A percentile compares a stretch with the other conserved stretches of the same genome.
phyloP scores from a whole-genome alignment of 495 filamentous ascomycete species.

The Aspergillus homomorphus region DNA sequence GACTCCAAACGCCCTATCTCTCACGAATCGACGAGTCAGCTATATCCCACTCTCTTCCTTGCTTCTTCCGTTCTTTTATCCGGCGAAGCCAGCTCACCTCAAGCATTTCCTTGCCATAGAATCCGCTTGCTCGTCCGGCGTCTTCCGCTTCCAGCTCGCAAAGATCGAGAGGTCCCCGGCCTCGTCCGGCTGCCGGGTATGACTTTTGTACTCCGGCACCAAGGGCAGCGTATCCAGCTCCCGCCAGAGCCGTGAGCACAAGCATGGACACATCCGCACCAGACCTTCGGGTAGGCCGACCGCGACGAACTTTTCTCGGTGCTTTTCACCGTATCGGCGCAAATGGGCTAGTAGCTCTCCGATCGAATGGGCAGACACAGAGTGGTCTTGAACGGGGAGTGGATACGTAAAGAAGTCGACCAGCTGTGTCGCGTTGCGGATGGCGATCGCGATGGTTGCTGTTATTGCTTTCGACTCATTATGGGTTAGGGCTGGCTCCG shows the following conservation, averaged over 20 bases:
- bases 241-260: slow-evolving; percentile 8
- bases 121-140: slow-evolving; percentile 13
- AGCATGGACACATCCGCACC: slow-evolving; percentile 4
- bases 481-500: not conserved
- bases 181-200: not conserved
- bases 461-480: too few species aligned
- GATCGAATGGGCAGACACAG: not conserved
- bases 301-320: slow-evolving; percentile 8
- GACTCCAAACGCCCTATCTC: slow-evolving; percentile 14
- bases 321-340: not conserved
- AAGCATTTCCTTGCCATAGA: slow-evolving; percentile 15
- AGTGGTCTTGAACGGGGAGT: not conserved
- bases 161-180: slow-evolving; percentile 10
- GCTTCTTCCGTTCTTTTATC: too few species aligned
- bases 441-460: slow-evolving; percentile 1
- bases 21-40: not conserved
- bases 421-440: slow-evolving; percentile 8
- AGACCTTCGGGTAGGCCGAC: slow-evolving; percentile 3
- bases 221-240: slow-evolving; percentile 12
- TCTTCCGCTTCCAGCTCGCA: slow-evolving; percentile 9
- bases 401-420: slow-evolving; percentile 8
- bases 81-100: not conserved
- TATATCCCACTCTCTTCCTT: not conserved
- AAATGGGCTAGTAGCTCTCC: not conserved
- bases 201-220: slow-evolving; percentile 4